phyloP scores from a whole-genome alignment of 306 rosid species.

The Vigna trinervia region DNA sequence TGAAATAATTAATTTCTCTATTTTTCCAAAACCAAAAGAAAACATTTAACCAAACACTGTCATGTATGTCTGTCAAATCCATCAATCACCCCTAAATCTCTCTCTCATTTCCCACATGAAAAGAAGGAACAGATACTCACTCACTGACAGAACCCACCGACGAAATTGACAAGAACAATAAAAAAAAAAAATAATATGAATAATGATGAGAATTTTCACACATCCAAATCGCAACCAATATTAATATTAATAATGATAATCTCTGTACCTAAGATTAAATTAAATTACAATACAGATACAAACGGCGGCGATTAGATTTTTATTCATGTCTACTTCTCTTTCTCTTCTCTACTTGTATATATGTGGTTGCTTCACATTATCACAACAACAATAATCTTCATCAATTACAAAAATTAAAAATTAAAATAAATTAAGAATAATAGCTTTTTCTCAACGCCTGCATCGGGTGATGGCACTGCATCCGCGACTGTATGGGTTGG shows the following conservation, averaged over 20 bases:
- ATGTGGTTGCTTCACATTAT: conserved; percentile 36
- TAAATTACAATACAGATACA: conserved; percentile 41
- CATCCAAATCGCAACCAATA: not conserved
- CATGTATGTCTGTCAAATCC: not conserved
- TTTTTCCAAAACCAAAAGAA: conserved; percentile 4
- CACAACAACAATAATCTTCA: conserved; percentile 29
- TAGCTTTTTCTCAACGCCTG: conserved; percentile 55
- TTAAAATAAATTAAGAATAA: not conserved
- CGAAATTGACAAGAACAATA: not conserved
- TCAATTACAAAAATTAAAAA: conserved; percentile 40
- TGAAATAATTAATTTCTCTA: not conserved
- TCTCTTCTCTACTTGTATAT: conserved; percentile 42
- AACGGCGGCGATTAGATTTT: conserved; percentile 15
- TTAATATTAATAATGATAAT: conserved; percentile 1
- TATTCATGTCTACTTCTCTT: conserved; percentile 48
- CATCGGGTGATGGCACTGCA: conserved; percentile 87
- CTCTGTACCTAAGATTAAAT: conserved; percentile 35
- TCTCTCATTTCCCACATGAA: not conserved
- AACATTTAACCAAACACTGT: conserved; percentile 24
- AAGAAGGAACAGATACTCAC: not conserved
- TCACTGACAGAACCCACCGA: not conserved
- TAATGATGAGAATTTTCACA: not conserved
- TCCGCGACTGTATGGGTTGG: conserved; percentile 90
- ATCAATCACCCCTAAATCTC: not conserved
- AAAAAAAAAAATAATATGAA: not conserved